Evolutionary conservation across 306 rosid species (phyloP).

Genomic region (Cicer pinnatifidum): DNA sequence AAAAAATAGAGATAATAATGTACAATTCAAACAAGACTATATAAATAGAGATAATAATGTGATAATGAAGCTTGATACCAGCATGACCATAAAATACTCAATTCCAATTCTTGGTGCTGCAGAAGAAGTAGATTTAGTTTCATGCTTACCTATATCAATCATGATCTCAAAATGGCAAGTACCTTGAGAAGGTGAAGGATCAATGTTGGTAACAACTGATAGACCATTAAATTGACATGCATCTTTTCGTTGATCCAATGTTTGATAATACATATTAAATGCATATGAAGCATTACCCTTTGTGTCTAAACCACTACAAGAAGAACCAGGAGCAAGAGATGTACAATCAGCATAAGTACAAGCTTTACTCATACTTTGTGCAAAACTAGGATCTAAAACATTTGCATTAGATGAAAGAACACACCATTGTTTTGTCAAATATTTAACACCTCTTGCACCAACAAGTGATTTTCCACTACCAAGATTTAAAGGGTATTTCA

Average conservation of each 20-base stretch:
- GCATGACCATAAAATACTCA: constrained; percentile 40
- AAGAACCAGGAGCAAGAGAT: constrained; percentile 66
- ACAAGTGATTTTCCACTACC: constrained; percentile 60
- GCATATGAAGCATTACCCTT: constrained; percentile 81
- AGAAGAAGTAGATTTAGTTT: constrained; percentile 46
- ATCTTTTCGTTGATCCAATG: constrained; percentile 68
- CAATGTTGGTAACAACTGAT: constrained; percentile 48
- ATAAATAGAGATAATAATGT: neutral
- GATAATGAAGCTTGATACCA: constrained; percentile 50
- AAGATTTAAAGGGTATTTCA: constrained; percentile 64
- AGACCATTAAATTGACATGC: constrained; percentile 66
- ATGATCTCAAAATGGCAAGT: constrained; percentile 73
- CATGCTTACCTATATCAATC: constrained; percentile 73
- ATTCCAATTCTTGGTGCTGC: constrained; percentile 45
- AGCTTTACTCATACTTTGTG: constrained; percentile 58
- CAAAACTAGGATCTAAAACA: constrained; percentile 56
- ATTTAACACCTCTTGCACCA: constrained; percentile 77
- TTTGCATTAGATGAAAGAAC: constrained; percentile 72
- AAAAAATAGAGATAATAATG: too few relatives aligned
- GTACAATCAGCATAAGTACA: constrained; percentile 91
- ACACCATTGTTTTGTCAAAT: constrained; percentile 78
- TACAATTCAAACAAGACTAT: constrained; percentile 31
- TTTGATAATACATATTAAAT: constrained; percentile 78
- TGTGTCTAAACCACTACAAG: constrained; percentile 71
- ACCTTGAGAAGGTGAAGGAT: constrained; percentile 68